Evolutionary conservation across 805 yeast genomes (phyloP).

Genomic region (Candida ulmi): DNA sequence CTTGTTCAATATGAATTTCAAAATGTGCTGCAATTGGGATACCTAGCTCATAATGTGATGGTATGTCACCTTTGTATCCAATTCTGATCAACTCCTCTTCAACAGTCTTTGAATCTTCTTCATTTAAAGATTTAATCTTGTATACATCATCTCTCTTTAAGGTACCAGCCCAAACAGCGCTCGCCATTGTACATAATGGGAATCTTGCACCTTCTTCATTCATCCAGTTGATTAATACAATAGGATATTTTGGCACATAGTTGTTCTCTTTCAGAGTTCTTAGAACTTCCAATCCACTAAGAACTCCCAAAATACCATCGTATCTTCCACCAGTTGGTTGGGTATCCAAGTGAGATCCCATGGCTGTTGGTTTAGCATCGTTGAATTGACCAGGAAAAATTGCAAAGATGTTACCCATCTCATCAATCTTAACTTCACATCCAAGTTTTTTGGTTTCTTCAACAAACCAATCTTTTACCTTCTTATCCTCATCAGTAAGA

Average conservation of each 20-base stretch:
- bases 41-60: conserved; percentile 36
- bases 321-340: conserved; percentile 78
- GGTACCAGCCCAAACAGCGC: conserved; percentile 61
- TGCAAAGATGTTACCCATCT: conserved; percentile 66
- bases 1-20: conserved; percentile 74
- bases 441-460: conserved; percentile 47
- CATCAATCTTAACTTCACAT: conserved; percentile 53
- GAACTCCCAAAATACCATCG: conserved; percentile 68
- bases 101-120: conserved; percentile 42
- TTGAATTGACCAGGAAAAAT: conserved; percentile 51
- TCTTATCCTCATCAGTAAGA: conserved; percentile 54
- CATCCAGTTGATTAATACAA: conserved; percentile 64
- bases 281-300: conserved; percentile 61
- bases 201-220: conserved; percentile 79
- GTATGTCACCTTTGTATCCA: conserved; percentile 52
- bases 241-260: conserved; percentile 57
- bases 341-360: conserved; percentile 72
- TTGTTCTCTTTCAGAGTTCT: conserved; percentile 58
- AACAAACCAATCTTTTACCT: conserved; percentile 62
- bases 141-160: conserved; percentile 43
- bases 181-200: conserved; percentile 62
- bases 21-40: conserved; percentile 65
- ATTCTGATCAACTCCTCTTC: conserved; percentile 51
- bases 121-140: conserved; percentile 47
- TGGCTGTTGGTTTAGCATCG: conserved; percentile 49